Evolutionary conservation across 2,329 filamentous ascomycete genomes (phyloP).

Genomic region (Neophaeococcomyces mojaviensis): DNA sequence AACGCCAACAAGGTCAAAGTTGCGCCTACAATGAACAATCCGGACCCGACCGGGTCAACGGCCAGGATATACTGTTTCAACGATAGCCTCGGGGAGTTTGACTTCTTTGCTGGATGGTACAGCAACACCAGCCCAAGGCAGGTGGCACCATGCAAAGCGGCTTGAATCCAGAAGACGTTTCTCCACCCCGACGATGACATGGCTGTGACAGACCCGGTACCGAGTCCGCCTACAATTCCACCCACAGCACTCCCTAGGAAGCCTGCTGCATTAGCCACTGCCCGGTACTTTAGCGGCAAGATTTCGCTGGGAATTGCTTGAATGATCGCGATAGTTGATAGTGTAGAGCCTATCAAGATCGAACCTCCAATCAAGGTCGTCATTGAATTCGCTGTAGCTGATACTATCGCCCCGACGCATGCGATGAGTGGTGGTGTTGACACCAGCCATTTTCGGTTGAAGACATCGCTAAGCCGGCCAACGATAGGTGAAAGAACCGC

Average conservation of each 20-base stretch:
- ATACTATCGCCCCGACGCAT: constrained; percentile 47
- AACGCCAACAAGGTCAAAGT: constrained; percentile 40
- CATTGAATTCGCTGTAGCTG: constrained; percentile 50
- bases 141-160: constrained; percentile 44
- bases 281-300: constrained; percentile 49
- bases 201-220: constrained; percentile 48
- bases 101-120: constrained; percentile 39
- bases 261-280: constrained; percentile 48
- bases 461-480: constrained; percentile 50
- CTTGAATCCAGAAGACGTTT: constrained; percentile 54
- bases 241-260: constrained; percentile 46
- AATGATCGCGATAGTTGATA: constrained; percentile 49
- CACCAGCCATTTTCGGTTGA: constrained; percentile 49
- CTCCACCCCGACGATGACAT: constrained; percentile 43
- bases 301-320: constrained; percentile 52
- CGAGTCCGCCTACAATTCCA: constrained; percentile 44
- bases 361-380: constrained; percentile 51
- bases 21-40: constrained; percentile 37
- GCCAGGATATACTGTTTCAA: constrained; percentile 39
- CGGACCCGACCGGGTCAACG: constrained; percentile 42
- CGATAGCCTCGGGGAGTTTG: constrained; percentile 33
- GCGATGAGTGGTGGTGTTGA: constrained; percentile 47
- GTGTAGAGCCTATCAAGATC: constrained; percentile 48
- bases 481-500: constrained; percentile 49
- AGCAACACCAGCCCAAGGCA: constrained; percentile 42